phyloP scores from a whole-genome alignment of 257 asterid species.

The Przewalskia tangutica region DNA sequence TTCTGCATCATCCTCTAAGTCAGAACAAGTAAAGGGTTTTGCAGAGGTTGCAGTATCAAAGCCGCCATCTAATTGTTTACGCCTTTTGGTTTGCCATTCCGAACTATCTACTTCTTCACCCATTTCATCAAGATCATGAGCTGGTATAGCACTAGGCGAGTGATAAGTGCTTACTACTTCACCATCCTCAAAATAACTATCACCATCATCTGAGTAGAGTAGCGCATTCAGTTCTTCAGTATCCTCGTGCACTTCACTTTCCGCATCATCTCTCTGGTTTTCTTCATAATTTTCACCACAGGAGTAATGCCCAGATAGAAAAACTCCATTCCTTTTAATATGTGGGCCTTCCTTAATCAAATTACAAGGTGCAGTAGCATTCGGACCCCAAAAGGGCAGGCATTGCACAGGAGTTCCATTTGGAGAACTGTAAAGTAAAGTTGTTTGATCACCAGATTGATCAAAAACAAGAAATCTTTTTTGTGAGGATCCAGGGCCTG shows the following conservation, averaged over 20 bases:
- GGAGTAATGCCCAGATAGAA: constrained; percentile 14
- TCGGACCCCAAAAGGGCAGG: constrained; percentile 25
- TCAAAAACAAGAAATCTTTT: constrained; percentile 75
- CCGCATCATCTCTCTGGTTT: constrained; percentile 20
- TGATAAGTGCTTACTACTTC: constrained; percentile 84
- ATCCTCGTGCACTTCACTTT: constrained; percentile 67
- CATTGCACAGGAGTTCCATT: constrained; percentile 23
- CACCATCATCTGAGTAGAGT: constrained; percentile 61
- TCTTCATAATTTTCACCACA: constrained; percentile 23
- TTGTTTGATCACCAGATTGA: constrained; percentile 66
- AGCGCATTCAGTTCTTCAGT: constrained; percentile 81
- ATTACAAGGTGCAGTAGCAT: constrained; percentile 14
- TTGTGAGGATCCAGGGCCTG: constrained; percentile 17
- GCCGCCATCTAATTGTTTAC: constrained; percentile 30
- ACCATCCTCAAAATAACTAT: constrained; percentile 39
- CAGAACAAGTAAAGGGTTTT: constrained; percentile 23
- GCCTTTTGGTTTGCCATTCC: constrained; percentile 43
- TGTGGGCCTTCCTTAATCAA: constrained; percentile 21
- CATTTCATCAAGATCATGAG: constrained; percentile 32
- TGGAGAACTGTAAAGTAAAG: constrained; percentile 47
- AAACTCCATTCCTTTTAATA: neutral
- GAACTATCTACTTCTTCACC: constrained; percentile 65
- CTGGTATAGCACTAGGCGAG: constrained; percentile 73
- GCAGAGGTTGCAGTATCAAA: constrained; percentile 12
- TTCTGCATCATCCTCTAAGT: constrained; percentile 54